Evolutionary conservation across 352 stramenopile genomes (phyloP), one percentile per base, ranked within the genome.

Genomic region (Phytopythium litorale): DNA sequence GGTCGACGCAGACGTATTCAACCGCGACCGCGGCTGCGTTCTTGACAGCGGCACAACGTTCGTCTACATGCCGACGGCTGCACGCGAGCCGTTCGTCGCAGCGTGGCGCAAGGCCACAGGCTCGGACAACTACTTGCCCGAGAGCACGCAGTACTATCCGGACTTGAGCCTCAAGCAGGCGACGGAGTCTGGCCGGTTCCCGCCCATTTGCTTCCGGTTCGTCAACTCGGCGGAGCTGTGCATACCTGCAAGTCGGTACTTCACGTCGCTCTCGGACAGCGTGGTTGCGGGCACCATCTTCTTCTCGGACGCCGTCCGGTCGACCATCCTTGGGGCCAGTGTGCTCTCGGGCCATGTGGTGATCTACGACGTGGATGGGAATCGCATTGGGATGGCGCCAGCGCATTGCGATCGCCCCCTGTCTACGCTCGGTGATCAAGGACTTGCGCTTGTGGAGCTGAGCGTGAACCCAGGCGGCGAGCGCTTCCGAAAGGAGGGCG

Each of bases 11-110:
- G 54, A 42, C 11, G 68, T 90, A 15, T 88, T 74, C 64, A 94
- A 94, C 58, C 63, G 59, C 3, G 71, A 89, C 49, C 77, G 81
- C 2, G 84, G 84, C 2, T 91, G 81, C 37, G 84, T 94, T 1
- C 81, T 94, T 13, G 84, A 94, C 67, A 89, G 79, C 62, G 84
- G 84, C 11, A 92, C 84, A 15, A 94, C 84, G 19, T 94, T 89
- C 64, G 51, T 94, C 50, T 92, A 94, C 56, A 62, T 94, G 50
- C 84, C 84, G 1, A 70, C 49, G 15, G 66, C 65, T 8, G 69
- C 55, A 0, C 68, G 76, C 12, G 37, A 53, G 2, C 54, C 77
- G 3, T 90, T 94, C 62, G 62, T 70, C 18, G 46, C 60, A 3
- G 75, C 82, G 5, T 94, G 84, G 84, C 61, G 28, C 15, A 59